A percentile compares a stretch with the other conserved stretches of the same genome.
Conservation (phyloP, 1,139 yeast species). For the Wickerhamomyces sp. region DNA sequence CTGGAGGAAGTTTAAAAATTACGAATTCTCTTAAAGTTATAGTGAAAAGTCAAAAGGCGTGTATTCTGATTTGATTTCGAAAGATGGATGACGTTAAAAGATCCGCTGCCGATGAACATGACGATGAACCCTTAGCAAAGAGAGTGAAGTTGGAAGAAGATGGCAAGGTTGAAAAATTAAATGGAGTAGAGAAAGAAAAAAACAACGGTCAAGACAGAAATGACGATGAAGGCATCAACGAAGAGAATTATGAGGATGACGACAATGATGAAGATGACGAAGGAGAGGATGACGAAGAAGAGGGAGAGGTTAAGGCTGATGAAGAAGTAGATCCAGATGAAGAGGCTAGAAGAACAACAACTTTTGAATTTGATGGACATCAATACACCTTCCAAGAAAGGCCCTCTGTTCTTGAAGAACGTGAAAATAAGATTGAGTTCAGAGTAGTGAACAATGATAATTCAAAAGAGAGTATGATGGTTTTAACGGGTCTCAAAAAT, state of each 20-base stretch:
- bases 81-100: constrained; percentile 17
- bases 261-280: constrained; percentile 21
- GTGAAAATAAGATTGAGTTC: constrained; percentile 87
- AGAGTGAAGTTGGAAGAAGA: constrained; percentile 24
- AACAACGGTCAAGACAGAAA: constrained; percentile 23
- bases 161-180: constrained; percentile 16
- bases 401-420: constrained; percentile 90
- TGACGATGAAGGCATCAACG: constrained; percentile 17
- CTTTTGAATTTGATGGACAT: constrained; percentile 70
- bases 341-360: constrained; percentile 41
- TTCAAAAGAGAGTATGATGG: constrained; percentile 79
- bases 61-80: too few relatives aligned
- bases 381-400: constrained; percentile 83
- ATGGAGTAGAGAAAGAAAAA: constrained; percentile 15
- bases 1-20: too few relatives aligned
- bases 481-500: constrained; percentile 89
- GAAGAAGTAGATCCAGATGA: constrained; percentile 26
- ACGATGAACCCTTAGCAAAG: constrained; percentile 35
- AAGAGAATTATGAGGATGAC: constrained; percentile 15
- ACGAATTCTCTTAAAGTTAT: too few relatives aligned
- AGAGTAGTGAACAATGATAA: constrained; percentile 95
- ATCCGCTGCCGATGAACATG: constrained; percentile 24
- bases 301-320: constrained; percentile 19
- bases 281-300: constrained; percentile 22
- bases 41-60: too few relatives aligned